Base-by-base conservation (phyloP, 805 yeast species). In the Blastobotrys muscicola region DNA sequence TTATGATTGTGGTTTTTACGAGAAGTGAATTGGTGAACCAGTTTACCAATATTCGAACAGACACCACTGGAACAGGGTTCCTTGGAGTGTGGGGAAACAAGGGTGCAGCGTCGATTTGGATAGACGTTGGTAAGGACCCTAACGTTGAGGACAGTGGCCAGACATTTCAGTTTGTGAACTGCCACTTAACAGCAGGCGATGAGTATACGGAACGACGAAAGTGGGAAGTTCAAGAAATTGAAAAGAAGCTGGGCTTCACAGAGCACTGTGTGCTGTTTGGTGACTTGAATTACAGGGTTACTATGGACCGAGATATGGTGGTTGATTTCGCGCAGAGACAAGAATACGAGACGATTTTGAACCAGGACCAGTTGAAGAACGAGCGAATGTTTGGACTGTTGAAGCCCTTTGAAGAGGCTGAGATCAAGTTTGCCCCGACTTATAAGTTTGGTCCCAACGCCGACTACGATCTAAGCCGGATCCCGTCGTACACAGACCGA, bases 401-500 rank as follows among this genome's bases (percentile, higher is more conserved):
- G 9, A 45, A 56, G 10, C 73, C 71, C 2, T 76, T 75, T 48
- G 54, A 59, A 20, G 84, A 78, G 52, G 69, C 71, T 2, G 50
- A 53, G 1, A 68, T 78, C 14, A 40, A 48, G 1, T 78, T 78
- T 53, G 59, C 69, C 1, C 84, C 84, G 0, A 75, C 82, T 2
- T 78, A 72, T 54, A 77, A 76, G 51, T 60, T 70, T 45, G 55
- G 50, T 45, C n/a, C 16, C 7, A 45, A 36, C 37, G 39, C 54
- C 15, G 63, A 57, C 9, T 42, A 51, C 29, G 38, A 42, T 30
- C 47, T 54, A 34, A 50, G 50, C 3, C 61, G 82, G 39, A 57
- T 62, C 5, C 82, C 84, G 0, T 73, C 81, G 1, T 78, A 77
- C 54, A 76, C 82, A 0, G 84, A 78, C 48, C 64, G 84, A 29